Conservation (phyloP, 331 rosid species). For the Phaseolus coccineus region DNA sequence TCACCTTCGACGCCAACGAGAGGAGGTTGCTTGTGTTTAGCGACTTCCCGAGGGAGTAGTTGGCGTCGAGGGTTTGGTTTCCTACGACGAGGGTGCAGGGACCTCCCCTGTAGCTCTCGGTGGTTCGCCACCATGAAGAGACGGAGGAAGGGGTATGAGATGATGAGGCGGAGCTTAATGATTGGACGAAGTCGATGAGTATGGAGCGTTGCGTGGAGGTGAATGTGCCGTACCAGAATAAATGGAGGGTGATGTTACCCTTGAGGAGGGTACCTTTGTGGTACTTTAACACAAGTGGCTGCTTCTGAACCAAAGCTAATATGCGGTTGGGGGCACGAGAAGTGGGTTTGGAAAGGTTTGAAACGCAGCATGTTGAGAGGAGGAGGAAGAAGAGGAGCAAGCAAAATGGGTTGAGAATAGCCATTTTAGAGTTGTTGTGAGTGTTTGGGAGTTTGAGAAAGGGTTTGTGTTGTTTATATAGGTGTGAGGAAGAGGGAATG, state of each 20-base stretch:
- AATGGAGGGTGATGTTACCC: conserved; percentile 14
- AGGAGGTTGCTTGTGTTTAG: not conserved
- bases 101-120: conserved; percentile 3
- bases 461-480: not conserved
- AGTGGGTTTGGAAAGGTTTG: not conserved
- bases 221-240: conserved; percentile 13
- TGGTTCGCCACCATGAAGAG: not conserved
- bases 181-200: not conserved
- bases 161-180: not conserved
- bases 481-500: not conserved
- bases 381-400: not conserved
- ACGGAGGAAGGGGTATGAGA: not conserved
- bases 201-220: conserved; percentile 7
- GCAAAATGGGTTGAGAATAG: not conserved
- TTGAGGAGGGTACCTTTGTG: conserved; percentile 7
- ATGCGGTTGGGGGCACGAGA: conserved; percentile 5
- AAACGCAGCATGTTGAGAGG: not conserved
- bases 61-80: not conserved
- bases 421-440: not conserved
- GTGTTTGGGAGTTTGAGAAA: not conserved
- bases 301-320: not conserved
- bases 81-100: conserved; percentile 16
- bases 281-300: not conserved
- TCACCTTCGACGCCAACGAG: not conserved
- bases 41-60: conserved; percentile 3